These are phyloP conservation scores for Syncephalastrum racemosum DNA, from an alignment of 371 early-diverging fungal species.

Conservation along the genomic window DNA sequence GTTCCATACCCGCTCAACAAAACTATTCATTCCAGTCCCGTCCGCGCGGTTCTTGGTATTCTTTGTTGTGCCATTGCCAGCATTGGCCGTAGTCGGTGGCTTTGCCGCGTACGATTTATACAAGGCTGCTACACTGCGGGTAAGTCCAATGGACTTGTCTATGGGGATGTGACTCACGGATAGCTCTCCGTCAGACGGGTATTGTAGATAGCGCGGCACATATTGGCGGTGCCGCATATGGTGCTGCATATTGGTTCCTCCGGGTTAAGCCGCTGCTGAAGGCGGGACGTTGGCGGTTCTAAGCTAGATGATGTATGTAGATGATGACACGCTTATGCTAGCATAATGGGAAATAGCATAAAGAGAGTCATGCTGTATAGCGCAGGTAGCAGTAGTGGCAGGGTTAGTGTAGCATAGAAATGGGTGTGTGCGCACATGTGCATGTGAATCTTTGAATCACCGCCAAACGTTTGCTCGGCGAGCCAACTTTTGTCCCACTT, in stretches of 20 bases:
- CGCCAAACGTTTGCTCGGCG: no score
- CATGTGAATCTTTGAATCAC: no score
- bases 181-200: constrained; percentile 24
- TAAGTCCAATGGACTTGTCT: constrained; percentile 13
- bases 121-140: constrained; percentile 34
- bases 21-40: constrained; percentile 30
- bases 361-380: no score
- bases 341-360: no score
- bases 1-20: neutral
- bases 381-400: no score
- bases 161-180: neutral
- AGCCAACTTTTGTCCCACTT: constrained; percentile 1
- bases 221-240: constrained; percentile 57
- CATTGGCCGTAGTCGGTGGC: constrained; percentile 48
- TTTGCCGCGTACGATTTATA: constrained; percentile 45
- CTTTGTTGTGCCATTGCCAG: constrained; percentile 62
- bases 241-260: constrained; percentile 55
- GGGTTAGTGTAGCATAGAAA: no score
- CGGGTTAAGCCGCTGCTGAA: constrained; percentile 45
- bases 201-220: constrained; percentile 59
- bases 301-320: neutral
- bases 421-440: no score
- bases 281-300: constrained; percentile 32
- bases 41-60: constrained; percentile 53
- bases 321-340: no score